Base-by-base conservation (phyloP, 257 asterid species). In the Anisodus acutangulus region DNA sequence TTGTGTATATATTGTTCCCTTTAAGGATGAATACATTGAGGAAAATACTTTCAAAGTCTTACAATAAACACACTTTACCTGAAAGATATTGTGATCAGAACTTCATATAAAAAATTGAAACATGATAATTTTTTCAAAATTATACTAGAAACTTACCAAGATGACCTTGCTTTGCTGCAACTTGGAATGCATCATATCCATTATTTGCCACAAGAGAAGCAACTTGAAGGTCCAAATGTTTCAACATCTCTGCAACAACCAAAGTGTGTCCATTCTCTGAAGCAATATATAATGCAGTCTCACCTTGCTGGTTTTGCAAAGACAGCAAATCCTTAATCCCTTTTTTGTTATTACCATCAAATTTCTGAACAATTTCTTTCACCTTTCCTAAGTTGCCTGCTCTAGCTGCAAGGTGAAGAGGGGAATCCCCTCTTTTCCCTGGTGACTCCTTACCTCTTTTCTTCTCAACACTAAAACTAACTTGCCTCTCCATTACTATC, bases 91-190 rank as follows among this genome's bases (percentile, higher is more conserved):
- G 2, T 64, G 71, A 31, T 4, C 45, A 72, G 11, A 72, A 72
- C 6, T 47, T 72, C 41, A 72, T 47, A 10, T 12, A 5, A 45
- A n/a, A n/a, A 47, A 47, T 9, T 10, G 19, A 72, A 72, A 74
- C 10, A 17, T 55, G n/a, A 55, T 55, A 9, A 11, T 55, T 13
- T 13, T 12, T 13, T 55, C 26, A 22, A 22, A 22, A 22, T 22
- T 22, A 22, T 22, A 35, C 11, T 19, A 55, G 70, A 62, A 71
- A 70, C 88, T 87, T 69, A 97, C 99, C 99, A 35, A 90, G 86
- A 89, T 95, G 97, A 7, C 98, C 99, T 83, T 95, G 97, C 90
- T 91, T 95, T 45, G 97, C 98, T 64, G 99, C 98, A 60, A 97
- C 91, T 86, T 97, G 99, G 84, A 93, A 95, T 8, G 99, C 94